Conservation (phyloP, 179 eudicot species). For the Amaranthus tricolor region DNA sequence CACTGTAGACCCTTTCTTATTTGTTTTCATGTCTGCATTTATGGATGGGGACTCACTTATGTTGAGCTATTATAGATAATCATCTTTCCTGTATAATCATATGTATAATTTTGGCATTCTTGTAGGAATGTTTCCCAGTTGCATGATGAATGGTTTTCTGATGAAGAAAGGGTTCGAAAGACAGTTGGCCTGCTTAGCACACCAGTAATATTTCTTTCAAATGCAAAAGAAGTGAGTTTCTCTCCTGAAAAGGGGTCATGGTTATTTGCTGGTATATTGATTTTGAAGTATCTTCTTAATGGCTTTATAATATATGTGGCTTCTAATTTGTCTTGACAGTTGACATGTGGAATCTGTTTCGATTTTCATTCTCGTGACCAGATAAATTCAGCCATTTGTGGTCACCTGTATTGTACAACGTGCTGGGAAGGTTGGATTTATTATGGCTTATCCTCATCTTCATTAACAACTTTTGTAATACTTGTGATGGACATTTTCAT, state of each 20-base stretch:
- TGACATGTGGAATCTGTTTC: conserved; percentile 78
- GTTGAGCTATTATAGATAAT: neutral
- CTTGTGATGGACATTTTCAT: neutral
- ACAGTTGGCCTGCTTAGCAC: conserved; percentile 55
- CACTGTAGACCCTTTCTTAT: no score
- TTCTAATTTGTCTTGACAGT: conserved; percentile 34
- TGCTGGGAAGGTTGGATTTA: conserved; percentile 71
- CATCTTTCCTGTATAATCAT: neutral
- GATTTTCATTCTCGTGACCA: conserved; percentile 44
- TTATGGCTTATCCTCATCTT: neutral
- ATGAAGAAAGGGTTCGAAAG: conserved; percentile 66
- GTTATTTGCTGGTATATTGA: neutral
- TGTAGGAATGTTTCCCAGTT: conserved; percentile 71
- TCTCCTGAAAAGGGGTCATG: no score
- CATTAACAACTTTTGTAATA: neutral
- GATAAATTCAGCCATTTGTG: conserved; percentile 61
- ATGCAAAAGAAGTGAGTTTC: conserved; percentile 46
- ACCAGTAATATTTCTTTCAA: conserved; percentile 31
- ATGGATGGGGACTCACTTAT: neutral
- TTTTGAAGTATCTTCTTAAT: neutral
- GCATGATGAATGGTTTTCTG: conserved; percentile 85
- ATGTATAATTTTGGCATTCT: neutral
- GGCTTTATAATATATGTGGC: neutral
- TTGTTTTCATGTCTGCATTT: neutral
- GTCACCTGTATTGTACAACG: conserved; percentile 62